Conservation (phyloP, 495 filamentous ascomycete genomes). For the Penicillium coffeae region DNA sequence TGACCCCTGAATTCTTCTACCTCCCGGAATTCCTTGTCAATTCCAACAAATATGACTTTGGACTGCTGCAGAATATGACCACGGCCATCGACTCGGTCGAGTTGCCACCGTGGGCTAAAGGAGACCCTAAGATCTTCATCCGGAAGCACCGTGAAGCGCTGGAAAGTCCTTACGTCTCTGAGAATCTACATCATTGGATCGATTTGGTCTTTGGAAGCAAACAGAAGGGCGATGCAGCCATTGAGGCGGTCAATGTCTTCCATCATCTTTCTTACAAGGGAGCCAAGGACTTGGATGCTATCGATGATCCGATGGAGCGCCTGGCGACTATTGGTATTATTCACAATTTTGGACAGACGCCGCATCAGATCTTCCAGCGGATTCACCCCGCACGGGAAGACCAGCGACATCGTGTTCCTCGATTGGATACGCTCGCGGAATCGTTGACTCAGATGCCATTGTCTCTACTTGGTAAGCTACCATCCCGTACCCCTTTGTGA, state of each 20-base stretch:
- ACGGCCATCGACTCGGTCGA: conserved; percentile 78
- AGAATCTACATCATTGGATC: conserved; percentile 90
- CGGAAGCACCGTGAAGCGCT: conserved; percentile 90
- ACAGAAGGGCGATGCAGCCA: conserved; percentile 87
- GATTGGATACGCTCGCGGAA: conserved; percentile 75
- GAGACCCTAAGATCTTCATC: conserved; percentile 93
- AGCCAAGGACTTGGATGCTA: conserved; percentile 86
- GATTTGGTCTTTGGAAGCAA: conserved; percentile 94
- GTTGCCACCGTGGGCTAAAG: conserved; percentile 94
- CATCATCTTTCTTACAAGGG: conserved; percentile 93
- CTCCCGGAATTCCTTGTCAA: conserved; percentile 91
- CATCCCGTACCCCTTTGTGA: background rate
- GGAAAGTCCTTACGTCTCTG: conserved; percentile 90
- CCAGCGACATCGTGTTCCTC: conserved; percentile 50
- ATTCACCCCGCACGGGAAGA: conserved; percentile 73
- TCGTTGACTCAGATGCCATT: conserved; percentile 77
- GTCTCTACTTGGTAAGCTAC: conserved; percentile 59
- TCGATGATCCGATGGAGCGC: conserved; percentile 80
- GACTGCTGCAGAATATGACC: conserved; percentile 71
- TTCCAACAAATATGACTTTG: conserved; percentile 91
- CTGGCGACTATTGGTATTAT: conserved; percentile 90
- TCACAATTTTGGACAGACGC: conserved; percentile 97
- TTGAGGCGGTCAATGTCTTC: conserved; percentile 93
- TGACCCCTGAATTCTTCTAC: conserved; percentile 96
- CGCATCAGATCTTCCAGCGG: conserved; percentile 85